phyloP scores from a whole-genome alignment of 805 yeast species.

The Saccharomycopsis sp. region DNA sequence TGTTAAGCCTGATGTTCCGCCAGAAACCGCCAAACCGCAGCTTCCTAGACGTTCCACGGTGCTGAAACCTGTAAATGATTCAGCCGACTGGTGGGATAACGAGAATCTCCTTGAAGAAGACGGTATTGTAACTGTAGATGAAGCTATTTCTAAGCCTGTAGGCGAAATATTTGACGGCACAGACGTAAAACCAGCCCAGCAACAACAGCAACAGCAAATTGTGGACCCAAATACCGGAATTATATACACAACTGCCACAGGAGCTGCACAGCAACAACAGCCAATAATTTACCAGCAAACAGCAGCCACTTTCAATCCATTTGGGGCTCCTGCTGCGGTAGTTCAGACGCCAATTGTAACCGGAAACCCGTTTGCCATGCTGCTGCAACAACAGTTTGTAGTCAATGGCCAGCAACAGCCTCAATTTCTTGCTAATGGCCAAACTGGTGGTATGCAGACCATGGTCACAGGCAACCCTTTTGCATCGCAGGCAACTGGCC shows the following conservation, averaged over 20 bases:
- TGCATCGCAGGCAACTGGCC: neutral
- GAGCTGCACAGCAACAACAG: constrained; percentile 5
- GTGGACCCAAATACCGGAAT: constrained; percentile 15
- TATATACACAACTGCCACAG: constrained; percentile 7
- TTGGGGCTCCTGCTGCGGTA: neutral
- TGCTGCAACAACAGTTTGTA: neutral
- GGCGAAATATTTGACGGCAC: constrained; percentile 20
- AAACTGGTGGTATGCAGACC: neutral
- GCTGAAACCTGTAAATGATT: constrained; percentile 11
- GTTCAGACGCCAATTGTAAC: constrained; percentile 8
- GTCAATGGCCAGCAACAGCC: neutral
- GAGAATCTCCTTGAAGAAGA: constrained; percentile 19
- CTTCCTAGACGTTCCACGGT: constrained; percentile 19
- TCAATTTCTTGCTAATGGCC: neutral
- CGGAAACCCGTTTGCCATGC: constrained; percentile 15
- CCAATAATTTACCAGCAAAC: constrained; percentile 12
- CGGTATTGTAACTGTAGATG: constrained; percentile 9
- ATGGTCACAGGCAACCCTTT: constrained; percentile 18
- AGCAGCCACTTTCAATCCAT: constrained; percentile 2
- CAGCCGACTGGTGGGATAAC: constrained; percentile 13
- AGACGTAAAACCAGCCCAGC: constrained; percentile 2
- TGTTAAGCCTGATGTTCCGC: neutral
- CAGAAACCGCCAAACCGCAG: constrained; percentile 8
- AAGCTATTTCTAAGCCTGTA: constrained; percentile 13
- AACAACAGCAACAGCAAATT: constrained; percentile 2